Evolutionary conservation across 768 basidiomycete species (phyloP).

Genomic region (Rossbeevera mucosa): DNA sequence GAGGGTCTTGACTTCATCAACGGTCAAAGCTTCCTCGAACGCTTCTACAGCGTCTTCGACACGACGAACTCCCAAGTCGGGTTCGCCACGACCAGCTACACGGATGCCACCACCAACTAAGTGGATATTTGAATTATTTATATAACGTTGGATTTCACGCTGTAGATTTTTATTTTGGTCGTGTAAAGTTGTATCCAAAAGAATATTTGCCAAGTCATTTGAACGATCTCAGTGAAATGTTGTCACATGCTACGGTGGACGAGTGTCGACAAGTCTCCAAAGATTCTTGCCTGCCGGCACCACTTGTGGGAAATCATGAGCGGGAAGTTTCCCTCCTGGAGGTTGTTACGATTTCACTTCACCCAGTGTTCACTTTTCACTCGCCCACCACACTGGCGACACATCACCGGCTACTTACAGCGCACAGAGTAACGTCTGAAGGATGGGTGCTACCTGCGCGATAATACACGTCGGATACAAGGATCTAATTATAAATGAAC

Average conservation of each 20-base stretch:
- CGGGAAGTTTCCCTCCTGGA: too few relatives aligned
- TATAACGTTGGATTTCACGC: neutral
- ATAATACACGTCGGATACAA: slow-evolving; percentile 10
- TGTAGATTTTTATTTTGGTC: neutral
- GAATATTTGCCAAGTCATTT: neutral
- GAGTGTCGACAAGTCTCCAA: too few relatives aligned
- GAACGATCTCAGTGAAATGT: too few relatives aligned
- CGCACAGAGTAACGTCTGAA: neutral
- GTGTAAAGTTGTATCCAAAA: slow-evolving; percentile 1
- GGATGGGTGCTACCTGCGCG: neutral
- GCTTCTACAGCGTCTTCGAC: slow-evolving; percentile 66
- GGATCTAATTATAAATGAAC: slow-evolving; percentile 20
- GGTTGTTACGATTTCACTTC: too few relatives aligned
- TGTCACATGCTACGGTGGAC: too few relatives aligned
- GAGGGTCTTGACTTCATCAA: slow-evolving; percentile 54
- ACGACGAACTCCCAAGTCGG: slow-evolving; percentile 44
- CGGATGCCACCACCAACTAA: slow-evolving; percentile 30
- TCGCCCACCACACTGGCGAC: too few relatives aligned
- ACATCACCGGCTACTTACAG: too few relatives aligned
- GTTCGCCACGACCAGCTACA: slow-evolving; percentile 28
- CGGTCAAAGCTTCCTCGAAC: slow-evolving; percentile 51
- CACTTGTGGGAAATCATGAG: too few relatives aligned
- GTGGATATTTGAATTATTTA: neutral
- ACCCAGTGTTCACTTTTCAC: too few relatives aligned
- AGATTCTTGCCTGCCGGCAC: too few relatives aligned